A percentile compares a stretch with the other conserved stretches of the same genome.
Conservation (phyloP, 345 rosid species). For the Dipteronia dyeriana region DNA sequence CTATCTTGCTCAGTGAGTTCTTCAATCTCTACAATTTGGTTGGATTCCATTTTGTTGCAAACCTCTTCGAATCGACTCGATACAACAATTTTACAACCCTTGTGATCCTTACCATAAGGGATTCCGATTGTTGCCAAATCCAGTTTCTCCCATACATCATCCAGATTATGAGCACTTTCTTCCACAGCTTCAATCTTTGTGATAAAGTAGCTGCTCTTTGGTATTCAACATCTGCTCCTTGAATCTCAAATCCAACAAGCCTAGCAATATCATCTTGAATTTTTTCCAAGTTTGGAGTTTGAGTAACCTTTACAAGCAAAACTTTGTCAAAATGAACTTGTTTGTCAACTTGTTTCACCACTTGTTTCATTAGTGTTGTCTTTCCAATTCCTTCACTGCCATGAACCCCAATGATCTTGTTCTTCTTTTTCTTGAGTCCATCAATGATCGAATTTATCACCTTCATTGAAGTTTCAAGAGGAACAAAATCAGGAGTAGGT, state of each 20-base stretch:
- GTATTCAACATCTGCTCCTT: not conserved
- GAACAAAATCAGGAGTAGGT: slow-evolving; percentile 6
- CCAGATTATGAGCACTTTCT: slow-evolving; percentile 35
- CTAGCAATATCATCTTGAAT: slow-evolving; percentile 29
- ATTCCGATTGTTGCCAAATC: slow-evolving; percentile 31
- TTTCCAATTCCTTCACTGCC: slow-evolving; percentile 1
- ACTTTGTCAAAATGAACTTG: slow-evolving; percentile 14
- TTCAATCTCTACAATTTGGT: not conserved
- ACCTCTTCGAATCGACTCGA: slow-evolving; percentile 21
- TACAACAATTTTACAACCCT: slow-evolving; percentile 34
- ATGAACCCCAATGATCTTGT: slow-evolving; percentile 1
- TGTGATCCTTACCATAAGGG: slow-evolving; percentile 9
- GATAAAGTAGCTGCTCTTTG: slow-evolving; percentile 21
- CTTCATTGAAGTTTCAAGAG: not conserved
- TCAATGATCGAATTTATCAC: not conserved
- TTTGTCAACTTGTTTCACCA: not conserved
- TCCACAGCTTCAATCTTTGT: slow-evolving; percentile 5
- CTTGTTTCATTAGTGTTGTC: slow-evolving; percentile 11
- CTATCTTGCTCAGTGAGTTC: slow-evolving; percentile 24
- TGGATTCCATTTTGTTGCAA: slow-evolving; percentile 16
- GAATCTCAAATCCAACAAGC: slow-evolving; percentile 2
- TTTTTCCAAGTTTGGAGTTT: slow-evolving; percentile 1
- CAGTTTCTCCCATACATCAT: slow-evolving; percentile 31
- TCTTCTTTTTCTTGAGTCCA: not conserved
- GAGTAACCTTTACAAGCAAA: slow-evolving; percentile 3